Evolutionary conservation across 129 eudicot species (phyloP), one percentile per base, ranked within the genome.

Genomic region (Escallonia rubra): DNA sequence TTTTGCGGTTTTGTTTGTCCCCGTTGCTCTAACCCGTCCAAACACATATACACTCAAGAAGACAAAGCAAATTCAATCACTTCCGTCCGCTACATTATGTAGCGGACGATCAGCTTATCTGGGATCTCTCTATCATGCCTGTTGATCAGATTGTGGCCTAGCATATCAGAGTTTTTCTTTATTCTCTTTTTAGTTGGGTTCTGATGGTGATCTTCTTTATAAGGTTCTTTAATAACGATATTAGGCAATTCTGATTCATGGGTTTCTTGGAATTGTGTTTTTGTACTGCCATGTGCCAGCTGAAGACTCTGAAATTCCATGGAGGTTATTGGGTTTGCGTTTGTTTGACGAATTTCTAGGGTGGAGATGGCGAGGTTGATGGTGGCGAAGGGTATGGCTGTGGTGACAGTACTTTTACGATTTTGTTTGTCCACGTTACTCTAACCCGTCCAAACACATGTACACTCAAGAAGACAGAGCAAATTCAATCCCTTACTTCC

Each of bases 141-240:
- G 65, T 60, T 38, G 78, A 64, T 80, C 81, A 79, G 76, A 76
- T 62, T 71, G 67, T 80, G 83, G 78, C 79, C 79, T 86, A 74
- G 64, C 66, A 56, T 76, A 74, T 77, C 79, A 44, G 38, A 59
- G 67, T 70, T 81, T 71, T 61, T 50, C 3, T 64, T 4, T 55
- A 42, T 61, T 41, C 56, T 76, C 34, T 23, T 23, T 23, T 23
- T 23, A 23, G 34, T 42, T 61, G 65, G 16, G 14, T 80, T 71
- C 5, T 64, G 71, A 64, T 64, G 64, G 71, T 64, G 71, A 72
- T 59, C 14, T 75, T 70, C 58, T 23, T 23, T 23, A 0, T 60
- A 45, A 63, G 67, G 16, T 61, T 68, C 74, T 58, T 54, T 48
- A 67, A 72, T 71, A 72, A 63, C 57, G 41, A 16, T 43, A 71